phyloP scores from a whole-genome alignment of 2,329 filamentous ascomycete genomes.

The Penicillium sp. region DNA sequence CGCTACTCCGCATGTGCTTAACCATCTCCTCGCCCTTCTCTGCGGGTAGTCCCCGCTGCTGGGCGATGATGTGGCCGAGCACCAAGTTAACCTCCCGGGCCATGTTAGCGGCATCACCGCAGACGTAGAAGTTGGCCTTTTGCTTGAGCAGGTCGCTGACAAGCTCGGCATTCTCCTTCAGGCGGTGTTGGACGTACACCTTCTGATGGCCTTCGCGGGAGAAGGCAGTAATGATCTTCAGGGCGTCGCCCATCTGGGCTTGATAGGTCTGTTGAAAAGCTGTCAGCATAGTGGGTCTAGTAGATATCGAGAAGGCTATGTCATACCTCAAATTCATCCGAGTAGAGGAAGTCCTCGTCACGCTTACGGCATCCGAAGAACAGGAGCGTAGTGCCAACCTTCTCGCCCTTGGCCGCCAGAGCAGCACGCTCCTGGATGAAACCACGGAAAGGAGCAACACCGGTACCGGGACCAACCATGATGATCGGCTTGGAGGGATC shows the following conservation, averaged over 20 bases:
- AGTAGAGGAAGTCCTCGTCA: constrained; percentile 88
- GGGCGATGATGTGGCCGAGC: constrained; percentile 79
- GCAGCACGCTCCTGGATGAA: constrained; percentile 92
- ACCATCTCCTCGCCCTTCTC: constrained; percentile 92
- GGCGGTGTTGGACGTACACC: constrained; percentile 92
- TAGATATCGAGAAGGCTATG: too few species aligned
- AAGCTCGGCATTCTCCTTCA: constrained; percentile 76
- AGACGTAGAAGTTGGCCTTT: constrained; percentile 94
- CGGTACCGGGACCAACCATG: constrained; percentile 93
- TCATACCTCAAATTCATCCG: constrained; percentile 86
- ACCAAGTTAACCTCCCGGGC: constrained; percentile 85
- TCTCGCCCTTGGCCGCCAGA: constrained; percentile 71
- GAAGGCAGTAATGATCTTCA: constrained; percentile 88
- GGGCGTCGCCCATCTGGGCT: constrained; percentile 76
- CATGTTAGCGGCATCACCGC: constrained; percentile 96
- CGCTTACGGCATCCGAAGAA: constrained; percentile 93
- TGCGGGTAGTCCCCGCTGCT: constrained; percentile 75
- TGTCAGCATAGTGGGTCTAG: not conserved
- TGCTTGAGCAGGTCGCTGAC: constrained; percentile 81
- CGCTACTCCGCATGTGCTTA: constrained; percentile 90
- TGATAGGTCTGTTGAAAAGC: constrained; percentile 68
- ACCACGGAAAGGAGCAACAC: constrained; percentile 90
- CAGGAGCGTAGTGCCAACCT: constrained; percentile 79
- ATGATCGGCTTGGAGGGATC: constrained; percentile 92
- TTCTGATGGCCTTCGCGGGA: constrained; percentile 84